Percentiles rank a stretch among this genome's conserved stretches.
These are phyloP conservation scores for Beauveria australis DNA, from an alignment of 2,329 filamentous ascomycete genomes.

Conservation along the genomic window DNA sequence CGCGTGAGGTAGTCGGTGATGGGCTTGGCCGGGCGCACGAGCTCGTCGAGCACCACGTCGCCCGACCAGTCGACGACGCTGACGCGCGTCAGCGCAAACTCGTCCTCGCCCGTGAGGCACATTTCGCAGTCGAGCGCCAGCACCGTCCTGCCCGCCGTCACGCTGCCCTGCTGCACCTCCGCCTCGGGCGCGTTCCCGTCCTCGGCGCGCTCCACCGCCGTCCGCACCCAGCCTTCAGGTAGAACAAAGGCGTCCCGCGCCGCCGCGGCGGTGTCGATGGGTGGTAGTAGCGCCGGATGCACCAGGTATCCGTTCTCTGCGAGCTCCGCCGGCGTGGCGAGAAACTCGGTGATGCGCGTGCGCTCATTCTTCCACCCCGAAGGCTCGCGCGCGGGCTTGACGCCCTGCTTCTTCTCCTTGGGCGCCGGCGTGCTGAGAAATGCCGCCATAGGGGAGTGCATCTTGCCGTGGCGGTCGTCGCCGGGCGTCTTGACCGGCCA, in stretches of 20 bases:
- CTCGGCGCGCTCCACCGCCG: constrained; percentile 55
- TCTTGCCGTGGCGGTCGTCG: constrained; percentile 68
- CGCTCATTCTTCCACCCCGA: constrained; percentile 65
- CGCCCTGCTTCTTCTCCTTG: constrained; percentile 53
- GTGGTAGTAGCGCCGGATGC: constrained; percentile 65
- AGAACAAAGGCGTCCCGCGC: constrained; percentile 40
- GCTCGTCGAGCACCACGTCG: constrained; percentile 71
- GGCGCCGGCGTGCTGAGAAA: constrained; percentile 71
- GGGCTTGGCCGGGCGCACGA: constrained; percentile 83
- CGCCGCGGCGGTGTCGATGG: constrained; percentile 38
- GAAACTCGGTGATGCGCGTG: constrained; percentile 73
- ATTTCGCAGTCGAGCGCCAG: constrained; percentile 93
- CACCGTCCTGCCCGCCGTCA: constrained; percentile 73
- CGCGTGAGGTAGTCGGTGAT: constrained; percentile 88
- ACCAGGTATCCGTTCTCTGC: constrained; percentile 75
- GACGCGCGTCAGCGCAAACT: constrained; percentile 80
- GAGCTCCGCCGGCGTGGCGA: constrained; percentile 66
- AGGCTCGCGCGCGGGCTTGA: constrained; percentile 54
- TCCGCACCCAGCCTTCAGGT: constrained; percentile 77
- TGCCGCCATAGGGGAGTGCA: constrained; percentile 80
- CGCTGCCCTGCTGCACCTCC: constrained; percentile 69
- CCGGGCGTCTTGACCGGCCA: constrained; percentile 87
- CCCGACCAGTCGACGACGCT: constrained; percentile 85
- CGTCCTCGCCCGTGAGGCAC: constrained; percentile 76
- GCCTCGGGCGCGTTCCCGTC: constrained; percentile 60